Percentiles rank a stretch among this genome's conserved stretches.
phyloP scores from a whole-genome alignment of 2,329 filamentous ascomycete genomes.

The Fusarium oxysporum region DNA sequence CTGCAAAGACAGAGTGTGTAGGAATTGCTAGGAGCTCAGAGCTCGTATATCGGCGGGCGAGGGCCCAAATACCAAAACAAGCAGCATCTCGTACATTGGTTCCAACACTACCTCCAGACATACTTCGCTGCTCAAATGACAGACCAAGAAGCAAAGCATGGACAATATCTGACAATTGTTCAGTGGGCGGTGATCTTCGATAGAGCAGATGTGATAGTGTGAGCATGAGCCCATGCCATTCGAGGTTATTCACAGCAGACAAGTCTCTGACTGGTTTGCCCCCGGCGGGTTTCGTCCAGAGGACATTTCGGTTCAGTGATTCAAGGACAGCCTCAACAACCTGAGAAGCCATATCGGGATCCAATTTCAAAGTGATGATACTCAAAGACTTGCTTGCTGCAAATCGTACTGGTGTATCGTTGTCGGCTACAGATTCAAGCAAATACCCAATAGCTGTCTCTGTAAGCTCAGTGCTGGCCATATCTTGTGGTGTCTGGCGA shows the following conservation, averaged over 20 bases:
- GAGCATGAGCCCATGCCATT: conserved; percentile 93
- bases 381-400: conserved; percentile 94
- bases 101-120: conserved; percentile 86
- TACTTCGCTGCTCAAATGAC: conserved; percentile 87
- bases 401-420: conserved; percentile 90
- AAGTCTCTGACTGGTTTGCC: conserved; percentile 66
- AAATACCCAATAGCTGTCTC: conserved; percentile 87
- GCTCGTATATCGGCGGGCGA: conserved; percentile 88
- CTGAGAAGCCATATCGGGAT: conserved; percentile 83
- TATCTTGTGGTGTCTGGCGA: conserved; percentile 59
- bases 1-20: conserved; percentile 56
- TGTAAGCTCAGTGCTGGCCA: conserved; percentile 66
- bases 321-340: conserved; percentile 89
- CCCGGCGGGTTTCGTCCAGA: conserved; percentile 59
- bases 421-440: conserved; percentile 82
- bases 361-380: conserved; percentile 83
- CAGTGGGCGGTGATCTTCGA: conserved; percentile 79
- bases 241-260: conserved; percentile 80
- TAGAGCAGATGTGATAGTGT: conserved; percentile 90
- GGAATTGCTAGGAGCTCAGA: conserved; percentile 76
- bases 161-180: conserved; percentile 78
- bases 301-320: conserved; percentile 69
- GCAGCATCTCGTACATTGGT: conserved; percentile 94
- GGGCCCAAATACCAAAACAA: conserved; percentile 94
- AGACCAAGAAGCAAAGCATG: conserved; percentile 82